Conservation (phyloP, 768 basidiomycete genomes). For the Exsudoporus frostii region DNA sequence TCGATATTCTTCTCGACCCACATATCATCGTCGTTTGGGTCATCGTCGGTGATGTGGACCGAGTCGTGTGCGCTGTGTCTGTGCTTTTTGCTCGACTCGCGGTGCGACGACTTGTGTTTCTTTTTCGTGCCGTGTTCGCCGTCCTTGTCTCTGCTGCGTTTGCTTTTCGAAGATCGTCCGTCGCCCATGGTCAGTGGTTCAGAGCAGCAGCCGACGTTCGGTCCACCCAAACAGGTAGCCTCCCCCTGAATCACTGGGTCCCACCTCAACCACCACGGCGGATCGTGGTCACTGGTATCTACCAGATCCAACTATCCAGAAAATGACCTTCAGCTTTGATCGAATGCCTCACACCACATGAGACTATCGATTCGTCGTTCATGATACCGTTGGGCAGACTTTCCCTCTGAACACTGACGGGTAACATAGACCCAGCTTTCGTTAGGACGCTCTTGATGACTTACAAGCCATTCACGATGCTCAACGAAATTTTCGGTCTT, state of each 20-base stretch:
- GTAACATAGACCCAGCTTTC: neutral
- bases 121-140: conserved; percentile 52
- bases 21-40: conserved; percentile 68
- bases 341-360: neutral
- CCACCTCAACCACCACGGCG: no score
- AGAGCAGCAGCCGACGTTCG: neutral
- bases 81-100: conserved; percentile 35
- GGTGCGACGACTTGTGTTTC: conserved; percentile 48
- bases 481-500: neutral
- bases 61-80: conserved; percentile 35
- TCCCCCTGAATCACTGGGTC: neutral
- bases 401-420: neutral
- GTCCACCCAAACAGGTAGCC: neutral
- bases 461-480: no score
- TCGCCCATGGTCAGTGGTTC: conserved; percentile 21
- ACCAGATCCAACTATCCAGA: neutral
- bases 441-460: neutral
- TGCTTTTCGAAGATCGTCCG: conserved; percentile 21
- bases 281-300: no score
- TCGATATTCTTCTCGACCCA: conserved; percentile 90
- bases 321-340: neutral
- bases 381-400: neutral
- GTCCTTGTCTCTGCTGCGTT: conserved; percentile 37
- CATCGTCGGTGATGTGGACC: conserved; percentile 58
- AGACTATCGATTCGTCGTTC: neutral